A percentile compares a stretch with the other conserved stretches of the same genome.
These are phyloP conservation scores for Gossypium gossypioides DNA, from an alignment of 441 rosid genomes.

Conservation along the genomic window DNA sequence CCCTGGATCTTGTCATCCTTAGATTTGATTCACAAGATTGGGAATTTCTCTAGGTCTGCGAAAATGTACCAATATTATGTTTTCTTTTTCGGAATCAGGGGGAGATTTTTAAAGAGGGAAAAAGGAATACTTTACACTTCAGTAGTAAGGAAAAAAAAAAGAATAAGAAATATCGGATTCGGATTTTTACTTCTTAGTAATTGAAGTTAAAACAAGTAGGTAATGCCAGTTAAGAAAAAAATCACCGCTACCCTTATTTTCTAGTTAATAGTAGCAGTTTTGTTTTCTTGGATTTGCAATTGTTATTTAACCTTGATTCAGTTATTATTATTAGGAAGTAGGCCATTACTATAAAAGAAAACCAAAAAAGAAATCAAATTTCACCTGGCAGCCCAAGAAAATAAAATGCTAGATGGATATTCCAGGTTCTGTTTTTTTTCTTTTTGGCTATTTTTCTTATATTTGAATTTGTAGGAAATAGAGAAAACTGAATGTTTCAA, in stretches of 20 bases:
- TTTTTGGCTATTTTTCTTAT: background rate
- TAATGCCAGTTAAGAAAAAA: background rate
- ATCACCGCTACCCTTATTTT: background rate
- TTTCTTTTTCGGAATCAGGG: background rate
- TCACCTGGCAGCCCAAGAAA: background rate
- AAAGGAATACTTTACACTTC: background rate
- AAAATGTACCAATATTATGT: background rate
- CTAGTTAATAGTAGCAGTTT: background rate
- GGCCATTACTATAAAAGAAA: background rate
- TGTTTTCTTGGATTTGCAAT: background rate
- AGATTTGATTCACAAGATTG: background rate
- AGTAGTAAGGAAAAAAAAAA: background rate
- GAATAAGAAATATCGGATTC: background rate
- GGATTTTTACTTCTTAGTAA: background rate
- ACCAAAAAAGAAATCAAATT: background rate
- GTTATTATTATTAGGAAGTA: background rate
- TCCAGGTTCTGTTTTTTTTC: background rate
- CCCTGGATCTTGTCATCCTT: slow-evolving; percentile 3
- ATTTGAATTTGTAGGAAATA: background rate
- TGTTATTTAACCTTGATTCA: background rate
- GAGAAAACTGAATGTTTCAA: background rate
- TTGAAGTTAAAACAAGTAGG: background rate
- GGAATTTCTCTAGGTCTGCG: slow-evolving; percentile 10
- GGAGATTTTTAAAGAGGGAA: background rate
- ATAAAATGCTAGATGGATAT: background rate